phyloP scores from a whole-genome alignment of 805 yeast species.

The Zygoascus flipseniorum region DNA sequence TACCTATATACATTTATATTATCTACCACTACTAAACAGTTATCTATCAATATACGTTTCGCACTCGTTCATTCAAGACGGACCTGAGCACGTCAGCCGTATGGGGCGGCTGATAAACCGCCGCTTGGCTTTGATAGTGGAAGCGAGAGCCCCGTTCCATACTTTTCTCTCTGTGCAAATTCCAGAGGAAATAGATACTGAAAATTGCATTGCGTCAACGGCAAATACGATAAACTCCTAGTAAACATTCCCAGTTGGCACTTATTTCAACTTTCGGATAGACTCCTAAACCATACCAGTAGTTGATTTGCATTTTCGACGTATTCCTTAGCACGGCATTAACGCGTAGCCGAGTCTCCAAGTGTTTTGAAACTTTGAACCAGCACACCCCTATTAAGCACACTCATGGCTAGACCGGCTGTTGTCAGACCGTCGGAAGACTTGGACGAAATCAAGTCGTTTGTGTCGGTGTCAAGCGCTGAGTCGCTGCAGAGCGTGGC shows the following conservation, averaged over 20 bases:
- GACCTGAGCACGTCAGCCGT: neutral
- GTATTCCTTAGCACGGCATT: neutral
- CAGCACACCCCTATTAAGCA: neutral
- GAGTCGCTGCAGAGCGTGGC: neutral
- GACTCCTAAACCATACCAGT: too few relatives aligned
- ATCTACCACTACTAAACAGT: too few relatives aligned
- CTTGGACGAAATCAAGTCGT: neutral
- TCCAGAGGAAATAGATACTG: neutral
- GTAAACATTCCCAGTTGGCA: too few relatives aligned
- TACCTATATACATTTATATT: too few relatives aligned
- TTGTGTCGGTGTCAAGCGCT: conserved; percentile 1
- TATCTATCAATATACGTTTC: too few relatives aligned
- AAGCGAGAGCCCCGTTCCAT: neutral
- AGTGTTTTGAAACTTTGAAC: neutral
- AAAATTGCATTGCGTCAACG: too few relatives aligned
- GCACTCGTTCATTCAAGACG: neutral
- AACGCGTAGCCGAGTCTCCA: neutral
- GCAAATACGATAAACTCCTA: too few relatives aligned
- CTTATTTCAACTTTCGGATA: too few relatives aligned
- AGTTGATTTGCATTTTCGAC: neutral
- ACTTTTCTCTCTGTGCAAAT: neutral
- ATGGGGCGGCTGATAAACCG: too few relatives aligned
- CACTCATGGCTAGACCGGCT: neutral
- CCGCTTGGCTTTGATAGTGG: too few relatives aligned
- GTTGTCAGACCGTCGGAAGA: conserved; percentile 8